phyloP scores from a whole-genome alignment of 495 filamentous ascomycete genomes.

The Talaromyces nanjingensis region DNA sequence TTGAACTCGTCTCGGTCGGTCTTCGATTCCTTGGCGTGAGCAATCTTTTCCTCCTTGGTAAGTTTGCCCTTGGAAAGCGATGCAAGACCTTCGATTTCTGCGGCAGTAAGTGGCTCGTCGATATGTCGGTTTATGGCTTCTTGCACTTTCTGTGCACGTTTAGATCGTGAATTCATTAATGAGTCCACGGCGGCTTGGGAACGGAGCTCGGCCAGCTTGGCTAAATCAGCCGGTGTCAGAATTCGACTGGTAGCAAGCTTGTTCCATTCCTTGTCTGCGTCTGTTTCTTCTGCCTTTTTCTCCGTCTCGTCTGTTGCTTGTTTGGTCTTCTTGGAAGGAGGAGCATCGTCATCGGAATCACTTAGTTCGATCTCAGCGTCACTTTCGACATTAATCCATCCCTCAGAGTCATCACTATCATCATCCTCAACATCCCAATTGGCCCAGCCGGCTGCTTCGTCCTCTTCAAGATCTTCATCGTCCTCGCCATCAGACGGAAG shows the following conservation, averaged over 20 bases:
- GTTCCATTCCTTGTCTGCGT: conserved; percentile 19
- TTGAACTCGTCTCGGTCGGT: conserved; percentile 68
- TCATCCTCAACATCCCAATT: conserved; percentile 83
- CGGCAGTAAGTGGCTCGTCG: conserved; percentile 80
- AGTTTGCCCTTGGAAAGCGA: conserved; percentile 63
- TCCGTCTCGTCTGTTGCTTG: conserved; percentile 12
- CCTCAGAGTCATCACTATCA: conserved; percentile 69
- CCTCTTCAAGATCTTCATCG: conserved; percentile 47
- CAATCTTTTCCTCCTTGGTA: conserved; percentile 76
- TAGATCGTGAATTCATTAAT: conserved; percentile 36
- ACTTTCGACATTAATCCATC: conserved; percentile 88
- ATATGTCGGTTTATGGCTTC: conserved; percentile 51
- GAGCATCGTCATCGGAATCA: conserved; percentile 62
- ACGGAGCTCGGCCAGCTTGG: conserved; percentile 84
- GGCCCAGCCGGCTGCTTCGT: conserved; percentile 64
- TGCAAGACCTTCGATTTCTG: conserved; percentile 69
- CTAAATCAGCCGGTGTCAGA: conserved; percentile 84
- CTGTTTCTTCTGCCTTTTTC: conserved; percentile 14
- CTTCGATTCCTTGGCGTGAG: conserved; percentile 69
- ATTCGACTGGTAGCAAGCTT: conserved; percentile 80
- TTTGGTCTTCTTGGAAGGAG: conserved; percentile 54
- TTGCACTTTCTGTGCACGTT: conserved; percentile 26
- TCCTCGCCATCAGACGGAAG: conserved; percentile 47
- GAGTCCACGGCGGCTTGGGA: conserved; percentile 63
- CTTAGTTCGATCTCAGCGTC: conserved; percentile 73